Evolutionary conservation across 148 eudicot genomes (phyloP).

Genomic region (Oxyria digyna): DNA sequence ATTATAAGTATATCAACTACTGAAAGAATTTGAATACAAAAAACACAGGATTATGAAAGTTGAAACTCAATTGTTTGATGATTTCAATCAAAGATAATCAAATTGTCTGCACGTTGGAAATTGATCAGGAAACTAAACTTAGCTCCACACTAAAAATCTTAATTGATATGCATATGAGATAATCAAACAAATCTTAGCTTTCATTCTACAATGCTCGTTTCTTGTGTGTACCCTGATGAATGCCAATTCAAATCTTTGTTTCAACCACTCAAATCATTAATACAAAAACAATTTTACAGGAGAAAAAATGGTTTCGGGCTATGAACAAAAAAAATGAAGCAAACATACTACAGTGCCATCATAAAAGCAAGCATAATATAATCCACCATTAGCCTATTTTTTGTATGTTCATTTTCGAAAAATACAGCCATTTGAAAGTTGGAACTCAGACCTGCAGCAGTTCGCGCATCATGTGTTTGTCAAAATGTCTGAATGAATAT

Average conservation of each 20-base stretch:
- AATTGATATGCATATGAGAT: no score
- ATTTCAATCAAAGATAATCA: not conserved
- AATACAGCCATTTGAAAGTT: not conserved
- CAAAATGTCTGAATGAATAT: no score
- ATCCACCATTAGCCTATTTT: not conserved
- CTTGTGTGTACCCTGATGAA: slow-evolving; percentile 76
- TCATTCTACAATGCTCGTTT: slow-evolving; percentile 88
- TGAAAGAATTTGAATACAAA: no score
- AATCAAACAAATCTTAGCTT: no score
- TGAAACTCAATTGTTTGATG: not conserved
- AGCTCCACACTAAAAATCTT: no score
- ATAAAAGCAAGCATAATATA: not conserved
- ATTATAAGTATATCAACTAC: no score
- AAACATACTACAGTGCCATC: not conserved
- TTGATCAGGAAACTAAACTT: no score
- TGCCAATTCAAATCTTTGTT: not conserved
- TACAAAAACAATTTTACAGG: not conserved
- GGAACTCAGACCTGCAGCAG: no score
- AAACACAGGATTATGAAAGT: not conserved
- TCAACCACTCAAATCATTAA: not conserved
- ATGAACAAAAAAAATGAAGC: not conserved
- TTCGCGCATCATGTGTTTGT: no score
- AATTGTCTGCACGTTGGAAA: no score
- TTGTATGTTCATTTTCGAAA: not conserved
- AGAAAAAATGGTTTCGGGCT: not conserved